These are phyloP conservation scores for Fusarium continuum DNA, from an alignment of 2,329 filamentous ascomycete genomes.

Conservation along the genomic window DNA sequence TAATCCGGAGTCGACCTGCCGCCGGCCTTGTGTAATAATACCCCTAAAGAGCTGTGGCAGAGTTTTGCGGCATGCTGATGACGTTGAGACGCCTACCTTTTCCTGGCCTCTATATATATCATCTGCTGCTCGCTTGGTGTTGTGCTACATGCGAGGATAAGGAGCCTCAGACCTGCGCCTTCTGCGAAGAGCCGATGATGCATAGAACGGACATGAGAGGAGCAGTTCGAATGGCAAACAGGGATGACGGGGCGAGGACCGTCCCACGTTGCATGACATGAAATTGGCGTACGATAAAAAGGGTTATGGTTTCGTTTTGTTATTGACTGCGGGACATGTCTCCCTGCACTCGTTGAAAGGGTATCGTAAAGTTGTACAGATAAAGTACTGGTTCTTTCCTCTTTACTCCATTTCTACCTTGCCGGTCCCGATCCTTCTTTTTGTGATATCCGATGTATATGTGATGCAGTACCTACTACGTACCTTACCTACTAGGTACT, in stretches of 20 bases:
- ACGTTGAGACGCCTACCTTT: slow-evolving; percentile 14
- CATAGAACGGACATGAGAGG: slow-evolving; percentile 24
- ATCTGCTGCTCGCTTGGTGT: slow-evolving; percentile 36
- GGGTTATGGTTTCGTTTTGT: slow-evolving; percentile 38
- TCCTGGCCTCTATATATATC: slow-evolving; percentile 23
- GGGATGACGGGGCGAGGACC: slow-evolving; percentile 61
- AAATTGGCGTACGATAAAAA: slow-evolving; percentile 56
- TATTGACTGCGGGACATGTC: slow-evolving; percentile 12
- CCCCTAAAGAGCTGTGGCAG: slow-evolving; percentile 28
- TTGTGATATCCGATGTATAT: no score
- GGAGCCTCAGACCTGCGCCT: slow-evolving; percentile 60
- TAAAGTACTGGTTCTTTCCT: slow-evolving; percentile 31
- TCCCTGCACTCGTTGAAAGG: slow-evolving; percentile 20
- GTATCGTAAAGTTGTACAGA: slow-evolving; percentile 36
- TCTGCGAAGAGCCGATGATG: slow-evolving; percentile 35
- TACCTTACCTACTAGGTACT: background rate
- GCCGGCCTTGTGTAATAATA: slow-evolving; percentile 40
- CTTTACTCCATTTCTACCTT: background rate
- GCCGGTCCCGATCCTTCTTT: background rate
- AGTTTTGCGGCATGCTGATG: slow-evolving; percentile 19
- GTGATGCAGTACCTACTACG: no score
- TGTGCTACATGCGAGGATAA: slow-evolving; percentile 49
- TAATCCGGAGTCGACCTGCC: slow-evolving; percentile 18
- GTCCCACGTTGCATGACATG: slow-evolving; percentile 60
- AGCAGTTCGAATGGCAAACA: slow-evolving; percentile 39